These are phyloP conservation scores for Blastomyces emzantsi DNA, from an alignment of 2,329 filamentous ascomycete species.

Conservation along the genomic window DNA sequence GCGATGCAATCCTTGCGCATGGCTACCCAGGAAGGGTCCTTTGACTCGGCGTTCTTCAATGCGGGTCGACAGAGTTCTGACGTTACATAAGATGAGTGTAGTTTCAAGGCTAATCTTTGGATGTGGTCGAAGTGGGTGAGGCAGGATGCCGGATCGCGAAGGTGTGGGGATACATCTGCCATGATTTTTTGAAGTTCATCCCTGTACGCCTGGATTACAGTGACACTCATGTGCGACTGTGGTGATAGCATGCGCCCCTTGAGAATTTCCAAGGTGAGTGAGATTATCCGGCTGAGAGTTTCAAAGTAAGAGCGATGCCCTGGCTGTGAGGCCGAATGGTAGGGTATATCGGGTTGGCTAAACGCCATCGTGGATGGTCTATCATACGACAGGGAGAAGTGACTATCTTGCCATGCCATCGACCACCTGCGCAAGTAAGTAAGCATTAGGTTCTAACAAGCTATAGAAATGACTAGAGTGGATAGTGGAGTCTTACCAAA, in stretches of 20 bases:
- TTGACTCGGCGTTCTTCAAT: constrained; percentile 43
- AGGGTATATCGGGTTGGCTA: constrained; percentile 43
- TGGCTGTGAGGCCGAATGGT: constrained; percentile 39
- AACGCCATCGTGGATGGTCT: constrained; percentile 48
- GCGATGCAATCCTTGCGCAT: constrained; percentile 48
- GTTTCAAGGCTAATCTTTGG: constrained; percentile 51
- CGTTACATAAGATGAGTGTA: constrained; percentile 54
- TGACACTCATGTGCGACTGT: constrained; percentile 45
- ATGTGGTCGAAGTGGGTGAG: constrained; percentile 42
- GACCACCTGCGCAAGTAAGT: constrained; percentile 43
- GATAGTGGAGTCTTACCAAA: constrained; percentile 29
- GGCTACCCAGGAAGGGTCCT: constrained; percentile 30
- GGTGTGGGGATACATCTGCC: constrained; percentile 48
- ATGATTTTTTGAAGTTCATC: constrained; percentile 50
- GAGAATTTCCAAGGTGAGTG: constrained; percentile 48
- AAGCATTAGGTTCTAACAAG: neutral
- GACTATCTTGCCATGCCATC: constrained; percentile 55
- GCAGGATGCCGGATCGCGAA: constrained; percentile 45
- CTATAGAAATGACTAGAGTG: constrained; percentile 4
- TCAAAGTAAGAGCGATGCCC: constrained; percentile 49
- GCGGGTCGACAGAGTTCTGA: constrained; percentile 55
- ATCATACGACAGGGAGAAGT: constrained; percentile 56
- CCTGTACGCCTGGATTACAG: constrained; percentile 48
- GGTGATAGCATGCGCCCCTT: constrained; percentile 48
- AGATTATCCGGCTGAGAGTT: constrained; percentile 49